Base-by-base conservation (phyloP, 108 stramenopile genomes). In the Poteriospumella lacustris region DNA sequence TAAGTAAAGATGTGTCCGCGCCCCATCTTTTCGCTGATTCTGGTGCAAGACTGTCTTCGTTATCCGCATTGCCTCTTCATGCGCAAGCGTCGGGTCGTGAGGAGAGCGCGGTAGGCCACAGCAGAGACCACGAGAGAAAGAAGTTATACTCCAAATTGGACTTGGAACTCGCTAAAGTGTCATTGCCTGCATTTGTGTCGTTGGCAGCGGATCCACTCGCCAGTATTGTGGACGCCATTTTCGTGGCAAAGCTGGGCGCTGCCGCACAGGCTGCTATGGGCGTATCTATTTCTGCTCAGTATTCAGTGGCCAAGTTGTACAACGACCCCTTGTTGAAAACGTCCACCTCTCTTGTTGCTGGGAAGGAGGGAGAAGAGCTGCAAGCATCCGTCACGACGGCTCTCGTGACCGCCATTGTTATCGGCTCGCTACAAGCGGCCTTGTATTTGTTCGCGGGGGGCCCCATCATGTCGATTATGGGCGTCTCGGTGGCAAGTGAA, bases 191-290 rank as follows among this genome's bases (percentile, higher is more conserved):
- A 9, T 91, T 95, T 59, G 72, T 94, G 38, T 91, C 93, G 76
- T 79, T 95, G 26, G 89, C 92, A 0, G 95, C 95, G 26, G 95
- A 96, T 75, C 95, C 95, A 34, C 81, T 96, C 42, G 95, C 95
- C 0, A 87, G 90, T 36, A 59, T 96, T 3, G 92, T 94, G 28
- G 94, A 95, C 77, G 92, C 94, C 12, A 91, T 90, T 12, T 93
- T 91, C 81, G 81, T 92, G 3, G 92, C 91, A 5, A 68, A 91
- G 62, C 76, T 94, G 1, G 91, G 91, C 31, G 91, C 93, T 1
- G 89, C 88, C 70, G 92, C 91, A 3, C 80, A 95, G 78, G 96
- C 92, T 9, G 96, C 92, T 2, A 93, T 92, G 3, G 94, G 94
- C 5, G 92, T 95, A 3, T 92, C 94, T n/a, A 91, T 94, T 42